A percentile compares a stretch with the other conserved stretches of the same genome.
Evolutionary conservation across 495 filamentous ascomycete genomes (phyloP).

Genomic region (Hypoxylon fuscum): DNA sequence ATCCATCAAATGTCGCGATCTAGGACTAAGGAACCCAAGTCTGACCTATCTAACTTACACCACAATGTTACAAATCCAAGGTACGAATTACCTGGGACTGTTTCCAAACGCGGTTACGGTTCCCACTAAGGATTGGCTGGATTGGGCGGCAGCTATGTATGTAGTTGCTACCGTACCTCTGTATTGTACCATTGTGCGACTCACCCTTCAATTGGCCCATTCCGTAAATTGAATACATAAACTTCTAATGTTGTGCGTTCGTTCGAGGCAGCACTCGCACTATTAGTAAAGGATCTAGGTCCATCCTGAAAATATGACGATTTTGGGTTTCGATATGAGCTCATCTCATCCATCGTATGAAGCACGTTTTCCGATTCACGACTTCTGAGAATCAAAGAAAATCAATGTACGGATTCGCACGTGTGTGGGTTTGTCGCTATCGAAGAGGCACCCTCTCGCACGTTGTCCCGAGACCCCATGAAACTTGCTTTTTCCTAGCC

Average conservation of each 20-base stretch:
- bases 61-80: conserved; percentile 29
- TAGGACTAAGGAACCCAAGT: conserved; percentile 12
- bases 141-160: neutral
- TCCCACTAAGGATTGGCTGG: conserved; percentile 38
- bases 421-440: conserved; percentile 29
- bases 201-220: conserved; percentile 5
- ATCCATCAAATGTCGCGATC: conserved; percentile 36
- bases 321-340: conserved; percentile 23
- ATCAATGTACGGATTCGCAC: conserved; percentile 29
- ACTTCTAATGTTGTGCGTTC: conserved; percentile 8
- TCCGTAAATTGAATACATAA: conserved; percentile 5
- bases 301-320: conserved; percentile 23
- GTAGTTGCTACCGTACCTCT: neutral
- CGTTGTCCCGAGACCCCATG: conserved; percentile 21
- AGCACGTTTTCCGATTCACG: conserved; percentile 39
- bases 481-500: conserved; percentile 6
- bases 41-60: conserved; percentile 11
- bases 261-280: conserved; percentile 4
- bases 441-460: conserved; percentile 5
- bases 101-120: conserved; percentile 32
- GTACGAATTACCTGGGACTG: conserved; percentile 19
- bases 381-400: conserved; percentile 4
- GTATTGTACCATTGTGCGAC: neutral
- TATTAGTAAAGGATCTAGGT: conserved; percentile 22
- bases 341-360: conserved; percentile 41